These are phyloP conservation scores for Warburgia ugandensis DNA, from an alignment of 164 flowering plant species.

Conservation along the genomic window DNA sequence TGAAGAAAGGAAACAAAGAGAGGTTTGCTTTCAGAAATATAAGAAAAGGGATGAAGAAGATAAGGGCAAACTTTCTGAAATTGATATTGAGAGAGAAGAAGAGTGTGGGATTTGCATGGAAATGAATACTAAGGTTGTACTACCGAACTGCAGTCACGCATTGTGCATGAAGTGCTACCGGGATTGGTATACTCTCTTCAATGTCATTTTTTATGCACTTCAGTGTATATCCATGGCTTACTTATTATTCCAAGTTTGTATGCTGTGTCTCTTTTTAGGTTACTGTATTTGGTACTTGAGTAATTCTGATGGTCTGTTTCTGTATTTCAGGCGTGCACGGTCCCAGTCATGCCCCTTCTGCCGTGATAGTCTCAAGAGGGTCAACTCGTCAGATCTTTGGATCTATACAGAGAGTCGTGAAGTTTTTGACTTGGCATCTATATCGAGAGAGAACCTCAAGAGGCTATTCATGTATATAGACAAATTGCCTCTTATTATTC, in stretches of 20 bases:
- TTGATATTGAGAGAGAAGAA: constrained; percentile 76
- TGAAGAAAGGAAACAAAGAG: constrained; percentile 76
- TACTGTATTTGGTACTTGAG: not conserved
- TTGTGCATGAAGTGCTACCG: constrained; percentile 78
- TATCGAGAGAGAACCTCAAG: constrained; percentile 57
- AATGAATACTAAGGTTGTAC: constrained; percentile 57
- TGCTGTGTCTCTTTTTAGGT: not conserved
- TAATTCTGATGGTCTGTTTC: constrained; percentile 1
- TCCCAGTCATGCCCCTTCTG: constrained; percentile 94
- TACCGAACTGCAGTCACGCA: constrained; percentile 75
- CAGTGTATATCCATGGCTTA: no score
- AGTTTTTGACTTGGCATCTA: constrained; percentile 35
- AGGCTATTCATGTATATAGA: constrained; percentile 66
- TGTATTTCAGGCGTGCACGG: constrained; percentile 52
- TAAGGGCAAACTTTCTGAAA: constrained; percentile 55
- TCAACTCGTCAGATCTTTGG: constrained; percentile 80
- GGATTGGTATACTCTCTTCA: constrained; percentile 42
- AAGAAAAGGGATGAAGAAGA: constrained; percentile 38
- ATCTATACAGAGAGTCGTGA: constrained; percentile 51
- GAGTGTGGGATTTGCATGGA: constrained; percentile 97
- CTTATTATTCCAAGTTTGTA: no score
- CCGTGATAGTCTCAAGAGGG: constrained; percentile 68
- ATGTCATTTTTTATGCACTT: not conserved
- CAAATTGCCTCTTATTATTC: constrained; percentile 62
- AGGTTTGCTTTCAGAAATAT: constrained; percentile 49